Evolutionary conservation across 345 rosid species (phyloP), one percentile per base, ranked within the genome.

Genomic region (Eucalyptus polyanthemos): DNA sequence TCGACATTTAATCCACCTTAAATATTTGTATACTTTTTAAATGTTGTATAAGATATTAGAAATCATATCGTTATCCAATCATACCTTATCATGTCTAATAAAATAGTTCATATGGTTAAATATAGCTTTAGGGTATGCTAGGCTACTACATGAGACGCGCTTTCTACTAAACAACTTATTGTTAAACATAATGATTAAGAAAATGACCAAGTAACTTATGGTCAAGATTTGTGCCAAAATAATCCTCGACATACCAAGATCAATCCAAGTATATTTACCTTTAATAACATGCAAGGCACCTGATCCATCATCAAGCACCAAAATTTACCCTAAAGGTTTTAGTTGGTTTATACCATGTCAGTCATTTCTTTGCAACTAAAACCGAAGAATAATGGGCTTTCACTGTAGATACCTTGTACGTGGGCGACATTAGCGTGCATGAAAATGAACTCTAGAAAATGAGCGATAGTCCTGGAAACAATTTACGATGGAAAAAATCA

Each of bases 31-130:
- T 62, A 65, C 1, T 65, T 65, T 65, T 11, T 3, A n/a, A 14
- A 65, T 15, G 19, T 65, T 65, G 2, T 8, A 14, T 65, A 65
- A 65, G 37, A 14, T 65, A n/a, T 65, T 65, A 4, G 14, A 65
- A 65, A 65, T 65, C 72, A 15, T 31, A 7, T 4, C 0, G 0
- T n/a, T 4, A 14, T 65, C 76, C 37, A 4, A n/a, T 65, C 9
- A 2, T 31, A 65, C 11, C 19, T 29, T 13, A n/a, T 29, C 19
- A 2, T 65, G 0, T 65, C 72, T 6, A 15, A n/a, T 65, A n/a
- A 65, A 65, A 65, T 14, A 65, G 34, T n/a, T 9, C 14, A 14
- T 6, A 65, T 6, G 9, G 15, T 12, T 65, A n/a, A 65, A 65
- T 5, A 2, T 29, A 65, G 3, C 37, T 15, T n/a, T n/a, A 65